A percentile compares a stretch with the other conserved stretches of the same genome.
Evolutionary conservation across 2,329 filamentous ascomycete species (phyloP).

Genomic region (Trichocomaceae sp.): DNA sequence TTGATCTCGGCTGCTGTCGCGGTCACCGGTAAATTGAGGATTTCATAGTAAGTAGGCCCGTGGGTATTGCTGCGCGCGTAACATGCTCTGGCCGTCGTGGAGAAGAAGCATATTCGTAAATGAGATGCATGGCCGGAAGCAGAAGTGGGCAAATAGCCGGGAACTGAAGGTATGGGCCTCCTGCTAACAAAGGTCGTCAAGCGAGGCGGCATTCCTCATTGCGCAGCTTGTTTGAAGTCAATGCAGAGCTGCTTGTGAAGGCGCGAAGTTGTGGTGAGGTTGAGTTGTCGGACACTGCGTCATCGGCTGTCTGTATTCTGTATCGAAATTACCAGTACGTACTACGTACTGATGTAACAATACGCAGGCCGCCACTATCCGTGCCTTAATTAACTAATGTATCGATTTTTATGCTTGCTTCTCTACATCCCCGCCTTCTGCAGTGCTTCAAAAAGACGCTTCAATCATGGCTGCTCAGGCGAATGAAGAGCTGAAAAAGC

Average conservation of each 20-base stretch:
- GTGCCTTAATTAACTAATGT: no score
- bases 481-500: conserved; percentile 35
- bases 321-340: neutral
- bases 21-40: conserved; percentile 62
- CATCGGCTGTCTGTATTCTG: neutral
- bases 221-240: neutral
- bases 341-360: no score
- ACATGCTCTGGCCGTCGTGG: conserved; percentile 31
- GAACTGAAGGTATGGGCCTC: conserved; percentile 7
- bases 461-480: conserved; percentile 39
- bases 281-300: neutral
- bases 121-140: conserved; percentile 7
- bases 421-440: conserved; percentile 11
- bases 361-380: neutral
- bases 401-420: neutral
- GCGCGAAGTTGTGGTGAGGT: neutral
- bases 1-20: conserved; percentile 77
- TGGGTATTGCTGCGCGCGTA: conserved; percentile 6
- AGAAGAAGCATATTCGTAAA: conserved; percentile 18
- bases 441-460: conserved; percentile 8
- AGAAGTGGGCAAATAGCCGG: neutral
- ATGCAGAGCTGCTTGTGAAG: neutral
- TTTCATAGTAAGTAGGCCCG: conserved; percentile 62
- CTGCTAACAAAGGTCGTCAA: conserved; percentile 11
- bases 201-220: conserved; percentile 16